Evolutionary conservation across 2,329 filamentous ascomycete species (phyloP), one percentile per base, ranked within the genome.

Genomic region (Blastomyces parvus): DNA sequence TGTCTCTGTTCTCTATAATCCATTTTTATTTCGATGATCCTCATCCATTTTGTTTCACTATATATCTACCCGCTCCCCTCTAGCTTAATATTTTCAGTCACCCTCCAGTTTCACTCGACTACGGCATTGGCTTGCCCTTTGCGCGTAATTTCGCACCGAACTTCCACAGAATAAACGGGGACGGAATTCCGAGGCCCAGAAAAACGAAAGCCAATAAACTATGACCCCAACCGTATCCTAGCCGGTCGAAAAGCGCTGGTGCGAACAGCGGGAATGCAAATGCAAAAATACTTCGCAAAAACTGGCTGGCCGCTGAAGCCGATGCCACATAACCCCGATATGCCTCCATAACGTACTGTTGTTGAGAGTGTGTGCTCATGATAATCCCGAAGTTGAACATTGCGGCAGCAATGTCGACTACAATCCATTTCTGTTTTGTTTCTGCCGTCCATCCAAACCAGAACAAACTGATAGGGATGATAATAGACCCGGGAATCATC

Each of bases 381-480:
- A 64, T 61, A 50, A 62, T 33, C n/a, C 65, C 61, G 13, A 64
- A 59, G 19, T 59, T 61, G 44, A 66, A 62, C 36, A 66, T 48
- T 64, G 38, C 57, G 59, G 64, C 63, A 62, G 38, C 68, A 61
- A 65, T 65, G 64, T 55, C 63, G 48, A 84, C 84, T 2, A 84
- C 77, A 56, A 86, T 83, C 83, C 84, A 87, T 68, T 84, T 82
- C 0, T 77, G 73, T 0, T 77, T 69, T 42, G 78, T 75, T 59
- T 86, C 75, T 0, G 83, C 82, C 1, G 78, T 76, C 83, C 84
- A 86, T 42, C 83, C 84, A 68, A 85, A 86, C 72, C 81, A 79
- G 66, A 85, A 81, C 0, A 86, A 75, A 9, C 82, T 80, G n/a
- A 80, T 69, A 0, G 84, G 83, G 0, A 86, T 79, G 40, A 84